Evolutionary conservation across 2,329 filamentous ascomycete genomes (phyloP).

Genomic region (Didymellaceae sp.): DNA sequence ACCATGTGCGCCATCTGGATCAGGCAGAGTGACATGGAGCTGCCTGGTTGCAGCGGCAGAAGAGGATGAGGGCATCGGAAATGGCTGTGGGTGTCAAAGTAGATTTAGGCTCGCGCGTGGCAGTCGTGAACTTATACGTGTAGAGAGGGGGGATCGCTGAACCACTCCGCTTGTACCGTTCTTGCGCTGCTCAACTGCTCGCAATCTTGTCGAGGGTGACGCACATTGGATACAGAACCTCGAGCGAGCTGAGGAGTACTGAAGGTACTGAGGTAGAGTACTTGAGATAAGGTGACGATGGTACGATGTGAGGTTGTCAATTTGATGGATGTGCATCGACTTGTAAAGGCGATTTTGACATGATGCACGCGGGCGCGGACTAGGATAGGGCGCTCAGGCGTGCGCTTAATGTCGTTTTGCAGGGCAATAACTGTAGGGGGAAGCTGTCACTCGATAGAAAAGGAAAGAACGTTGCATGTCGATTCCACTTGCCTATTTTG

Average conservation of each 20-base stretch:
- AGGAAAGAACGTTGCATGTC: conserved; percentile 6
- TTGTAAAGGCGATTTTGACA: too few species aligned
- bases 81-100: too few species aligned
- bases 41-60: background rate
- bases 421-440: too few species aligned
- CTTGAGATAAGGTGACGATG: background rate
- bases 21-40: conserved; percentile 4
- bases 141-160: background rate
- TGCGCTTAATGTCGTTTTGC: too few species aligned
- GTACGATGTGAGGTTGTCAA: background rate
- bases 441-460: background rate
- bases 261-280: background rate
- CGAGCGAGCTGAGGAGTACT: background rate
- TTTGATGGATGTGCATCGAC: background rate
- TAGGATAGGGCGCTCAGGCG: too few species aligned
- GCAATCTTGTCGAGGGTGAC: background rate
- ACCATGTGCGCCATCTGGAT: background rate
- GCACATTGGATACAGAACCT: background rate
- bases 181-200: background rate
- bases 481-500: background rate
- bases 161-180: background rate
- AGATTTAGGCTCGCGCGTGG: too few species aligned
- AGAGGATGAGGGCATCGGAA: conserved; percentile 1
- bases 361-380: too few species aligned
- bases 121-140: background rate